phyloP scores from a whole-genome alignment of 2,329 filamentous ascomycete genomes.

The Rhexocercosporidium sp. region DNA sequence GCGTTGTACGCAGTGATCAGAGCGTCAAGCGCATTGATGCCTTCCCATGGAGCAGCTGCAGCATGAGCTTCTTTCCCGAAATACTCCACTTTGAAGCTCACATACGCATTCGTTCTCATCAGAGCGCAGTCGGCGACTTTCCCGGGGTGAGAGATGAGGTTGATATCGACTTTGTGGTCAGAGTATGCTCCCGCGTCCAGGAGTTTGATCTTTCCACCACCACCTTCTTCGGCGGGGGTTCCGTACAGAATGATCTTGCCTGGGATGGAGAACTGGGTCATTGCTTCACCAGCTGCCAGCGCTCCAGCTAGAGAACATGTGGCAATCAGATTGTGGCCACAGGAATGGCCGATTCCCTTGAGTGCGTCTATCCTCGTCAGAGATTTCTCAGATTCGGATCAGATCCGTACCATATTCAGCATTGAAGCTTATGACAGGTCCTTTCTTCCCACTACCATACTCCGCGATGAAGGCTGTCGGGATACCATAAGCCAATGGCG shows the following conservation, averaged over 20 bases:
- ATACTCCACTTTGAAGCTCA: slow-evolving; percentile 55
- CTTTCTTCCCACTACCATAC: slow-evolving; percentile 49
- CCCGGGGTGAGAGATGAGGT: slow-evolving; percentile 48
- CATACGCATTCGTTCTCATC: slow-evolving; percentile 58
- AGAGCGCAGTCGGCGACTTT: slow-evolving; percentile 50
- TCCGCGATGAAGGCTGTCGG: slow-evolving; percentile 57
- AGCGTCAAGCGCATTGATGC: slow-evolving; percentile 49
- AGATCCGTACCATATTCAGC: slow-evolving; percentile 49
- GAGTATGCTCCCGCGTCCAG: slow-evolving; percentile 51
- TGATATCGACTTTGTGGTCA: slow-evolving; percentile 42
- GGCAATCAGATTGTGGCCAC: slow-evolving; percentile 51
- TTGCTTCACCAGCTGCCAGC: slow-evolving; percentile 41
- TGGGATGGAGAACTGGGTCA: slow-evolving; percentile 30
- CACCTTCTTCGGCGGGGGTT: slow-evolving; percentile 39
- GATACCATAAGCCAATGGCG: slow-evolving; percentile 55
- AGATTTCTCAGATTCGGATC: background rate
- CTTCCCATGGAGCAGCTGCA: slow-evolving; percentile 46
- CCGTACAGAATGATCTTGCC: slow-evolving; percentile 42
- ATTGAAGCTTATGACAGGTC: slow-evolving; percentile 49
- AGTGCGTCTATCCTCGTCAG: slow-evolving; percentile 46
- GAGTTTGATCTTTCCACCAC: slow-evolving; percentile 50
- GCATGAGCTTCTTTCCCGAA: slow-evolving; percentile 55
- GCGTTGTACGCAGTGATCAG: slow-evolving; percentile 44
- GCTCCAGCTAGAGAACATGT: slow-evolving; percentile 45
- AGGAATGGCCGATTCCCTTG: slow-evolving; percentile 48